A percentile compares a stretch with the other conserved stretches of the same genome.
Evolutionary conservation across 768 basidiomycete species (phyloP).

Genomic region (Cystofilobasidium bisporidii): DNA sequence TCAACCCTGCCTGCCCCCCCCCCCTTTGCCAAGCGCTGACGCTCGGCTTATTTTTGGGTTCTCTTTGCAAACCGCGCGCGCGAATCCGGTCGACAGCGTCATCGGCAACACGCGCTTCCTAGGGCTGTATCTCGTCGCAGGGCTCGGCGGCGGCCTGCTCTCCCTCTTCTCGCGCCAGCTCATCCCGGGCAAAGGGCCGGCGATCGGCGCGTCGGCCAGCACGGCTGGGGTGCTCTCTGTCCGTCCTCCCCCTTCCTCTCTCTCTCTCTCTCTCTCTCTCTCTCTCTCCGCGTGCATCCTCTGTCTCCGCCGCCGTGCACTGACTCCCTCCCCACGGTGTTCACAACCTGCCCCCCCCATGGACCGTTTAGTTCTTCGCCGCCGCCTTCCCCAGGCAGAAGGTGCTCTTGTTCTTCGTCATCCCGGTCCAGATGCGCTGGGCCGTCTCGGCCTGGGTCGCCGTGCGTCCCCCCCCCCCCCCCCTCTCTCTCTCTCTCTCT

Average conservation of each 20-base stretch:
- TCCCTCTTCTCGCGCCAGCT: not conserved
- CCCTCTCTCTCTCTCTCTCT: too few species aligned
- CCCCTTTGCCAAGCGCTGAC: too few species aligned
- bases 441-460: not conserved
- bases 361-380: not conserved
- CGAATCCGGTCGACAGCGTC: not conserved
- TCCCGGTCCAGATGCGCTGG: not conserved
- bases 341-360: not conserved
- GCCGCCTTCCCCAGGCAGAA: not conserved
- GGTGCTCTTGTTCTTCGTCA: not conserved
- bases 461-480: not conserved
- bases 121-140: not conserved
- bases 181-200: not conserved
- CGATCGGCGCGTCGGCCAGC: not conserved
- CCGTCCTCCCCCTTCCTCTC: not conserved
- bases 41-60: too few species aligned
- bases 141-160: not conserved
- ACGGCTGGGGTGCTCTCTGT: not conserved
- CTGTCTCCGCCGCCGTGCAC: too few species aligned
- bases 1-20: too few species aligned
- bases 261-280: not conserved
- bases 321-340: not conserved
- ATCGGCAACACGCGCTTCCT: not conserved
- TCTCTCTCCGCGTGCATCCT: not conserved
- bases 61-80: too few species aligned